phyloP scores from a whole-genome alignment of 164 flowering plant genomes.

The Platanus orientalis region DNA sequence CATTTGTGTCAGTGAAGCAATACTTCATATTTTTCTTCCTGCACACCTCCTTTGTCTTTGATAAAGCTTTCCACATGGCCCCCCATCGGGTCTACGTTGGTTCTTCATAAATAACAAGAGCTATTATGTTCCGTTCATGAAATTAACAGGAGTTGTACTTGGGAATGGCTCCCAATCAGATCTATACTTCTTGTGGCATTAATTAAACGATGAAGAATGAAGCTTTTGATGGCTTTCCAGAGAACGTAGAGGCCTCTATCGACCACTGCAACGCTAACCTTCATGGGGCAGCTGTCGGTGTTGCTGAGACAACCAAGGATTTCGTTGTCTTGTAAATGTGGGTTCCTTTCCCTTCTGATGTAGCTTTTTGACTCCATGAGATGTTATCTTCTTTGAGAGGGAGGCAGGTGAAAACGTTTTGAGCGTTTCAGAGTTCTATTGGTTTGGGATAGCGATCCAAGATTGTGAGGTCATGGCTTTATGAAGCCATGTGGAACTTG shows the following conservation, averaged over 20 bases:
- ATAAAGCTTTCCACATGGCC: too few species aligned
- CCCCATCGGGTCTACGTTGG: too few species aligned
- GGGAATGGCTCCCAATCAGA: constrained; percentile 20
- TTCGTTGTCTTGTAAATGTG: constrained; percentile 13
- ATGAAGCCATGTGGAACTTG: constrained; percentile 19
- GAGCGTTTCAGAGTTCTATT: constrained; percentile 17
- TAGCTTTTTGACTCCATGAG: constrained; percentile 24
- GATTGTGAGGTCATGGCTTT: constrained; percentile 14
- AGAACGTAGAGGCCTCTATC: constrained; percentile 25
- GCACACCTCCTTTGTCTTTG: too few species aligned
- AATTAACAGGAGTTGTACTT: too few species aligned
- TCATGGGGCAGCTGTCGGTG: neutral
- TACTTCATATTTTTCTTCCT: too few species aligned
- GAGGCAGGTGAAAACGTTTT: neutral
- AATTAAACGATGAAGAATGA: too few species aligned
- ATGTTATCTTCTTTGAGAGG: neutral
- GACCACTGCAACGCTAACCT: constrained; percentile 18
- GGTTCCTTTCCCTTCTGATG: constrained; percentile 22
- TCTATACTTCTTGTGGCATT: too few species aligned
- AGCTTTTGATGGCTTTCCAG: constrained; percentile 14
- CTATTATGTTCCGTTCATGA: too few species aligned
- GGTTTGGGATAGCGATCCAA: constrained; percentile 7
- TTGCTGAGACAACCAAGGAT: neutral
- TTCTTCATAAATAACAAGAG: too few species aligned
- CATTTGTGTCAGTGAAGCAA: too few species aligned